These are phyloP conservation scores for Mortierella hygrophila DNA, from an alignment of 192 early-diverging fungal species.

Conservation along the genomic window DNA sequence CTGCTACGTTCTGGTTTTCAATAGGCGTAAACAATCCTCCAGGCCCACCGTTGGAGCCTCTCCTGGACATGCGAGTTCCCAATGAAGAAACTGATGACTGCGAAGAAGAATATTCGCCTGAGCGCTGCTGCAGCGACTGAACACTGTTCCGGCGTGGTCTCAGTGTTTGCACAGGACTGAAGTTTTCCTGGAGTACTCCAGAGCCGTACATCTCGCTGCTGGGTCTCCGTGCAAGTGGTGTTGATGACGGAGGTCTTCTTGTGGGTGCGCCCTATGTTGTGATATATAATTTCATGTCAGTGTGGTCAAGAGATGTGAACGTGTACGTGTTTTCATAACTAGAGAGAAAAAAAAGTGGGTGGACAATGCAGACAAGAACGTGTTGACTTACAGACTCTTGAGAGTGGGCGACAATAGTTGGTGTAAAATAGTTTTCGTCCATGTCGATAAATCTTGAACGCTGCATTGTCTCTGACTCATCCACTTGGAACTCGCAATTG, in stretches of 20 bases:
- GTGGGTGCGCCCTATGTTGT: not conserved
- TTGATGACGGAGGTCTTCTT: constrained; percentile 8
- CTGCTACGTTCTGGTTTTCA: constrained; percentile 22
- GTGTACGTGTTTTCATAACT: not conserved
- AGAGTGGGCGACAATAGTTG: constrained; percentile 61
- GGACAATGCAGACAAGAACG: not conserved
- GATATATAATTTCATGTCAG: not conserved
- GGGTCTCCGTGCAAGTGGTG: constrained; percentile 14
- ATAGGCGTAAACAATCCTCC: constrained; percentile 16
- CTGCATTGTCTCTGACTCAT: constrained; percentile 67
- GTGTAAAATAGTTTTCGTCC: constrained; percentile 79
- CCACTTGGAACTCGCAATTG: constrained; percentile 81
- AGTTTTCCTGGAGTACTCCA: constrained; percentile 23
- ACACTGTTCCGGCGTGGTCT: constrained; percentile 30
- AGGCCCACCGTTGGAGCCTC: constrained; percentile 31
- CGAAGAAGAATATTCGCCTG: constrained; percentile 39
- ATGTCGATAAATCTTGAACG: constrained; percentile 68
- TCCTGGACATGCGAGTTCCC: constrained; percentile 38
- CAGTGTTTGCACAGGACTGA: not conserved
- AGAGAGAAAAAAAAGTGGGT: not conserved
- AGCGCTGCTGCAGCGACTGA: constrained; percentile 46
- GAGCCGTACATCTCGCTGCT: constrained; percentile 32
- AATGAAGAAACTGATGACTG: constrained; percentile 47
- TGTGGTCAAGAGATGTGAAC: no score
- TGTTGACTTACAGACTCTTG: constrained; percentile 45